A percentile compares a stretch with the other conserved stretches of the same genome.
Evolutionary conservation across 192 early-diverging fungal genomes (phyloP).

Genomic region (Kappamyces sp.): DNA sequence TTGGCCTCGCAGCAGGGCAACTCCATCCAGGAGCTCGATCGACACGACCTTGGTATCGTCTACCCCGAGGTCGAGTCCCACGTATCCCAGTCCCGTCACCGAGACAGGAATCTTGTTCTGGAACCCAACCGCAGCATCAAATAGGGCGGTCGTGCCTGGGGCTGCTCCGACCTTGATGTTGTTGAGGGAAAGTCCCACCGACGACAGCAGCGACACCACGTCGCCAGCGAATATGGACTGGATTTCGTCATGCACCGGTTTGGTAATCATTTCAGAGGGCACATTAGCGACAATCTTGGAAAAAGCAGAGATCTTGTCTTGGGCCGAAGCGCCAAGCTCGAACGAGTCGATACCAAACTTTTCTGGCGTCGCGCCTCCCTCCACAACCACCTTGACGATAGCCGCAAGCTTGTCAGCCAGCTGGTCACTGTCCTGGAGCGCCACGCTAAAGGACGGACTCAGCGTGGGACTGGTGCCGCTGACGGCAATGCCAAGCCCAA

Average conservation of each 20-base stretch:
- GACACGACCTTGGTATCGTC: constrained; percentile 11
- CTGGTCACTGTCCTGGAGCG: constrained; percentile 18
- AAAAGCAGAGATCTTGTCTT: constrained; percentile 20
- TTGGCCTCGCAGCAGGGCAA: constrained; percentile 19
- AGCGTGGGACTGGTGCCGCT: constrained; percentile 9
- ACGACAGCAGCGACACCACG: no score
- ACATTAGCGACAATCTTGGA: constrained; percentile 10
- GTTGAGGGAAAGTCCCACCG: no score
- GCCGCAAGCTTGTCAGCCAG: constrained; percentile 19
- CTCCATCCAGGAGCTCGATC: constrained; percentile 4
- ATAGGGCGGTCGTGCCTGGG: no score
- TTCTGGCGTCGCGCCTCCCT: constrained; percentile 12
- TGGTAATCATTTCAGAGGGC: constrained; percentile 15
- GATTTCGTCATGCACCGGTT: neutral
- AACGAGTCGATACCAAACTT: constrained; percentile 12
- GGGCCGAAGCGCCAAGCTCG: constrained; percentile 13
- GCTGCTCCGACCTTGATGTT: no score
- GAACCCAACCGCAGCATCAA: constrained; percentile 18
- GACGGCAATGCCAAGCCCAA: constrained; percentile 15
- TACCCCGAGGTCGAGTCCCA: constrained; percentile 12
- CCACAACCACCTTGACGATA: constrained; percentile 15
- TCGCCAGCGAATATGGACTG: no score
- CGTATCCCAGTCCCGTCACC: constrained; percentile 24
- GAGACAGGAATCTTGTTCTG: constrained; percentile 25
- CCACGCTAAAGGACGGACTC: constrained; percentile 7